phyloP scores from a whole-genome alignment of 2,329 filamentous ascomycete genomes.

The Blumeria hordei region DNA sequence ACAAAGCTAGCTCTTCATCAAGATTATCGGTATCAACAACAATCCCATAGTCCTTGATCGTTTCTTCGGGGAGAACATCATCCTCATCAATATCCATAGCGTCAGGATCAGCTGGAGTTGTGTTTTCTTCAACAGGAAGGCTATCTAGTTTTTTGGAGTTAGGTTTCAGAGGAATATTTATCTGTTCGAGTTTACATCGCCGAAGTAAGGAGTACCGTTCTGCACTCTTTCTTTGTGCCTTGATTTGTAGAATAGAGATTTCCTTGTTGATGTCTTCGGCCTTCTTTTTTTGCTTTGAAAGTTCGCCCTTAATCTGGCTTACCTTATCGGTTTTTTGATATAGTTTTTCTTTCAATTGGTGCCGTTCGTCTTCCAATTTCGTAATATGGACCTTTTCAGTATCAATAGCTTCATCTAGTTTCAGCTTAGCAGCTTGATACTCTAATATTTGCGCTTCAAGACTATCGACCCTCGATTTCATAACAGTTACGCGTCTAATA shows the following conservation, averaged over 20 bases:
- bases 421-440: constrained; percentile 47
- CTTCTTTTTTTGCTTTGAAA: constrained; percentile 64
- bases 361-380: constrained; percentile 45
- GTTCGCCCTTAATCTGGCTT: constrained; percentile 50
- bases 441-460: constrained; percentile 44
- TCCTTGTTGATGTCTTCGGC: constrained; percentile 54
- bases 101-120: constrained; percentile 55
- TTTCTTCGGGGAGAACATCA: constrained; percentile 36
- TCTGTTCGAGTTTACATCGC: constrained; percentile 81
- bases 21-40: constrained; percentile 65
- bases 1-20: constrained; percentile 59
- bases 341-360: constrained; percentile 42
- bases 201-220: constrained; percentile 65
- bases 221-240: constrained; percentile 65
- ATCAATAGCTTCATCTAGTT: constrained; percentile 50
- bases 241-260: constrained; percentile 57
- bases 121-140: constrained; percentile 66
- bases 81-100: constrained; percentile 79
- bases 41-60: constrained; percentile 76
- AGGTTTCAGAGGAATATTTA: constrained; percentile 54
- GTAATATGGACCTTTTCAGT: constrained; percentile 55
- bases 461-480: constrained; percentile 41
- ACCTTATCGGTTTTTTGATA: constrained; percentile 50
- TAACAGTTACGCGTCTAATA: constrained; percentile 39
- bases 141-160: constrained; percentile 51